phyloP scores from a whole-genome alignment of 306 rosid genomes.

The Cucumis melo region DNA sequence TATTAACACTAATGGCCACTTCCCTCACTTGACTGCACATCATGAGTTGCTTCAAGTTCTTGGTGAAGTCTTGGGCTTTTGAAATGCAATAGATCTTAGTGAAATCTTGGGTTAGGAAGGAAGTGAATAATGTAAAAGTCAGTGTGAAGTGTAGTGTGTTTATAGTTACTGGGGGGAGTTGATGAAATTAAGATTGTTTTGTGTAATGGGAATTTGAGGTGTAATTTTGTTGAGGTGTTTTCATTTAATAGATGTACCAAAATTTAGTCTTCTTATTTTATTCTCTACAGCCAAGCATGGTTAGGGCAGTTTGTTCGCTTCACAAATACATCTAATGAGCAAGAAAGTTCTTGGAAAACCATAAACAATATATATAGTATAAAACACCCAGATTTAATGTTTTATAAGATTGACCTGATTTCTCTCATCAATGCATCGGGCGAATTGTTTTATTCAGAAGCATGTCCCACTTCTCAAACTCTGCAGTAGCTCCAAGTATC shows the following conservation, averaged over 20 bases:
- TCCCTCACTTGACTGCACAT: conserved; percentile 72
- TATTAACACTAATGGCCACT: conserved; percentile 42
- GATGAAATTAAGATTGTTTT: background rate
- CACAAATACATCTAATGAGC: background rate
- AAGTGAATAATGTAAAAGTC: background rate
- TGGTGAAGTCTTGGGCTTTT: conserved; percentile 31
- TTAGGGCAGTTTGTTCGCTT: background rate
- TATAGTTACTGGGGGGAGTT: background rate
- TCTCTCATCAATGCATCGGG: background rate
- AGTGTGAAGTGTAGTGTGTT: background rate
- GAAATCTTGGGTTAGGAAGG: background rate
- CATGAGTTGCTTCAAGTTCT: conserved; percentile 50
- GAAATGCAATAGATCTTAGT: background rate
- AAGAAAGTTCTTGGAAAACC: background rate
- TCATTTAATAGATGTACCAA: background rate
- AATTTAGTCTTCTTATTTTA: background rate
- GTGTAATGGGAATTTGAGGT: background rate
- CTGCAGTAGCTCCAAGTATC: conserved; percentile 63
- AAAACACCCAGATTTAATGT: background rate
- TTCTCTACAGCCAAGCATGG: background rate
- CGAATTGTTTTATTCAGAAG: conserved; percentile 14
- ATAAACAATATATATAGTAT: no score
- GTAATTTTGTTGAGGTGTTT: background rate
- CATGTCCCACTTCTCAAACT: conserved; percentile 58
- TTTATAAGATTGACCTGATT: background rate